Conservation (phyloP, 345 rosid species). For the Rhodamnia rubescens region DNA sequence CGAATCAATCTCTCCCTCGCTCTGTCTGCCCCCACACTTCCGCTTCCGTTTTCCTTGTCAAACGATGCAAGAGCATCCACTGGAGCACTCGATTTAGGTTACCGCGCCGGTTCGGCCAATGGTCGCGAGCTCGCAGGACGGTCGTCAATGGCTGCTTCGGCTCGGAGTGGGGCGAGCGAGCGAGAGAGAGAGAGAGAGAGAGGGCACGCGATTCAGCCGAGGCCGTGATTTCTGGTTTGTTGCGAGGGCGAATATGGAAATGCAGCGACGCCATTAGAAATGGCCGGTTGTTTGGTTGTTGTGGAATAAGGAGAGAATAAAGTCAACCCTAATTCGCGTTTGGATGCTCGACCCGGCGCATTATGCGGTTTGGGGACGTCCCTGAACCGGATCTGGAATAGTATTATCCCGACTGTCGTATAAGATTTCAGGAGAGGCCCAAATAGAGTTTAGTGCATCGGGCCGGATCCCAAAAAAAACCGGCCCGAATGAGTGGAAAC, state of each 20-base stretch:
- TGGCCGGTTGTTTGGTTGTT: background rate
- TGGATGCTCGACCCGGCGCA: background rate
- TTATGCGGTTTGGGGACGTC: background rate
- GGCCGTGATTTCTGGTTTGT: constrained; percentile 7
- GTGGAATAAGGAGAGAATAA: background rate
- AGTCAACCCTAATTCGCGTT: background rate
- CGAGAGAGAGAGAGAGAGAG: background rate
- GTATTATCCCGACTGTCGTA: background rate
- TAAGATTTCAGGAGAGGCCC: background rate
- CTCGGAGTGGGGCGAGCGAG: constrained; percentile 1
- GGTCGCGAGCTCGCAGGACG: background rate
- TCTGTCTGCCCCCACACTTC: background rate
- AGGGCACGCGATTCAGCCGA: background rate
- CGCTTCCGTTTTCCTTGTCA: background rate
- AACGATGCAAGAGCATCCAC: background rate
- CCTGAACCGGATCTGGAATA: background rate
- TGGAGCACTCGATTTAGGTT: background rate
- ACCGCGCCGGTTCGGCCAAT: background rate
- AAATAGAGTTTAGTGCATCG: background rate
- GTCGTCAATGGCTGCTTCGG: constrained; percentile 23
- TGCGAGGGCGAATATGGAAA: constrained; percentile 7
- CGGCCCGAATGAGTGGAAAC: background rate
- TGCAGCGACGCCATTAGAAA: background rate
- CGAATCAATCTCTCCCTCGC: background rate
- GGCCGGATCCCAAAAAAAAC: background rate